Conservation (phyloP, 208 protist species). For the Plasmodiophora brassicae region DNA sequence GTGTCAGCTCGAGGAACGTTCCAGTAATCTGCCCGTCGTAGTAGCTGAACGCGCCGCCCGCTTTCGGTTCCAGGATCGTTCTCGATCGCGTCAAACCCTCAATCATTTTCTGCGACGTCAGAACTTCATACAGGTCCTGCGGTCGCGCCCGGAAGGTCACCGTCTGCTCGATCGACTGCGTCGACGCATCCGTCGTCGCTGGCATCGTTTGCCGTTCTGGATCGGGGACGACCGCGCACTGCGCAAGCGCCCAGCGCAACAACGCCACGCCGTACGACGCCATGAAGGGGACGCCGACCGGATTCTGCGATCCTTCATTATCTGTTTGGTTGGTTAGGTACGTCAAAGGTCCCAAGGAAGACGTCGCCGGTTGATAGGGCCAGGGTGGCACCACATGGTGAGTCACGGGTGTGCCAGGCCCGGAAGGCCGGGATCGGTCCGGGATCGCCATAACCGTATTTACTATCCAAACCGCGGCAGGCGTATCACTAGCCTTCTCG, state of each 20-base stretch:
- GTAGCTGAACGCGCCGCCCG: conserved; percentile 1
- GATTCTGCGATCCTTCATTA: neutral
- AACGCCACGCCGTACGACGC: neutral
- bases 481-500: no score
- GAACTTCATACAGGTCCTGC: conserved; percentile 24
- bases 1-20: neutral
- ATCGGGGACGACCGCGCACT: neutral
- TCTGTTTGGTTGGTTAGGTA: no score
- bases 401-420: no score
- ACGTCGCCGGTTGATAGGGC: no score
- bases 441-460: no score
- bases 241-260: neutral
- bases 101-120: neutral
- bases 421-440: no score
- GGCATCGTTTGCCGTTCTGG: neutral
- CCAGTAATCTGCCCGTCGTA: conserved; percentile 22
- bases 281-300: neutral
- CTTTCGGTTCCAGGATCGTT: neutral
- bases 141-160: neutral
- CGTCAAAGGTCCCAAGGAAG: no score
- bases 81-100: neutral
- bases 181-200: neutral
- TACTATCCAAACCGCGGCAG: no score
- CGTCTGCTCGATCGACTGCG: neutral
- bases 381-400: no score